phyloP scores from a whole-genome alignment of 345 rosid genomes.

The Citrus trifoliata region DNA sequence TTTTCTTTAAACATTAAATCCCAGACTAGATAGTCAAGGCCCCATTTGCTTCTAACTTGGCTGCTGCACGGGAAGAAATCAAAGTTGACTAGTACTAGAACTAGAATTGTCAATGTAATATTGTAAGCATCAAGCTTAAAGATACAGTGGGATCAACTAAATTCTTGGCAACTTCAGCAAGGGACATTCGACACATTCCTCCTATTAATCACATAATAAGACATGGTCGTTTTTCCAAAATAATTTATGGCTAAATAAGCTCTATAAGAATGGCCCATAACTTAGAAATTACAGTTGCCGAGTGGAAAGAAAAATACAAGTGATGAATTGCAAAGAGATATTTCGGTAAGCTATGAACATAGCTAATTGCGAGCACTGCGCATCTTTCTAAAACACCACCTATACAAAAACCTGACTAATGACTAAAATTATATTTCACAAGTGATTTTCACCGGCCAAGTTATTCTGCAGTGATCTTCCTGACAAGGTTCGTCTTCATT shows the following conservation, averaged over 20 bases:
- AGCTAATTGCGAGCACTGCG: conserved; percentile 22
- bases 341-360: conserved; percentile 23
- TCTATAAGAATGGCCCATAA: conserved; percentile 30
- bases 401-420: conserved; percentile 34
- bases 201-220: conserved; percentile 7
- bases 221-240: conserved; percentile 2
- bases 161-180: neutral
- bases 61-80: neutral
- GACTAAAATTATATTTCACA: conserved; percentile 20
- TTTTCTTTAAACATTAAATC: neutral
- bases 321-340: conserved; percentile 18
- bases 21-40: neutral
- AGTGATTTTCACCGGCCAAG: conserved; percentile 4
- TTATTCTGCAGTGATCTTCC: conserved; percentile 25
- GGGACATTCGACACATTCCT: neutral
- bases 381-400: conserved; percentile 30
- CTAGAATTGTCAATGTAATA: neutral
- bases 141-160: neutral
- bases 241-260: conserved; percentile 21
- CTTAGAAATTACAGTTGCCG: conserved; percentile 21
- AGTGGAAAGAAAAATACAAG: conserved; percentile 22
- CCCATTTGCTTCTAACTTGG: neutral
- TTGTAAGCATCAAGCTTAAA: neutral
- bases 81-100: neutral
- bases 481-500: conserved; percentile 2